Evolutionary conservation across 306 rosid species (phyloP).

Genomic region (Acacia melanoxylon): DNA sequence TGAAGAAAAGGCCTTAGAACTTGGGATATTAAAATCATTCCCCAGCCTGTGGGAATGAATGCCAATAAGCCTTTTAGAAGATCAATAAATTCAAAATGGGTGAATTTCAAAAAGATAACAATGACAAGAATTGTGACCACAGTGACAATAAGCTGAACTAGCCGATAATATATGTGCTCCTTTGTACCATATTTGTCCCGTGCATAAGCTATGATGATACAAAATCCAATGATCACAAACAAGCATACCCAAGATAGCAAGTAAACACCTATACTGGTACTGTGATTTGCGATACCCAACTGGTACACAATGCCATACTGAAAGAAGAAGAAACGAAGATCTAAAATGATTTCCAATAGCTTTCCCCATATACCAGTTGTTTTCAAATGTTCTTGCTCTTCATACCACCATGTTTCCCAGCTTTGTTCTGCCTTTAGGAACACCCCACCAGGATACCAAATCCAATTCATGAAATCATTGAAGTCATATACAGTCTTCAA

Average conservation of each 20-base stretch:
- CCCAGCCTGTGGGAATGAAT: constrained; percentile 95
- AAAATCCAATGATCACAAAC: constrained; percentile 71
- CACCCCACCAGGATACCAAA: constrained; percentile 77
- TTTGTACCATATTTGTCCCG: constrained; percentile 73
- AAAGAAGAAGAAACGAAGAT: constrained; percentile 97
- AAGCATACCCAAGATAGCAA: constrained; percentile 82
- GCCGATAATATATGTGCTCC: constrained; percentile 75
- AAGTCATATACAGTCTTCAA: constrained; percentile 95
- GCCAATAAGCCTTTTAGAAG: constrained; percentile 73
- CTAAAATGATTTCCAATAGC: constrained; percentile 84
- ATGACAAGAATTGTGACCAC: constrained; percentile 54
- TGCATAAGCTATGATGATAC: constrained; percentile 64
- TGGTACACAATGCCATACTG: constrained; percentile 91
- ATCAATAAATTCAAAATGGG: constrained; percentile 52
- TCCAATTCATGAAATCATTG: constrained; percentile 77
- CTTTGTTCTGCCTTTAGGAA: constrained; percentile 70
- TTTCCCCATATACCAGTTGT: constrained; percentile 98
- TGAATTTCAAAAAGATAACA: constrained; percentile 60
- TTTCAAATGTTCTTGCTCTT: constrained; percentile 89
- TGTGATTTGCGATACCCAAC: constrained; percentile 43
- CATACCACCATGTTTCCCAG: constrained; percentile 98
- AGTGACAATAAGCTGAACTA: constrained; percentile 80
- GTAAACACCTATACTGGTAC: constrained; percentile 71
- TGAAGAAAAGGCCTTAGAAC: constrained; percentile 87
- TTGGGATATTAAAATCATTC: constrained; percentile 84